Evolutionary conservation across 1,284 basidiomycete species (phyloP), one percentile per base, ranked within the genome.

Genomic region (Boletus mariae): DNA sequence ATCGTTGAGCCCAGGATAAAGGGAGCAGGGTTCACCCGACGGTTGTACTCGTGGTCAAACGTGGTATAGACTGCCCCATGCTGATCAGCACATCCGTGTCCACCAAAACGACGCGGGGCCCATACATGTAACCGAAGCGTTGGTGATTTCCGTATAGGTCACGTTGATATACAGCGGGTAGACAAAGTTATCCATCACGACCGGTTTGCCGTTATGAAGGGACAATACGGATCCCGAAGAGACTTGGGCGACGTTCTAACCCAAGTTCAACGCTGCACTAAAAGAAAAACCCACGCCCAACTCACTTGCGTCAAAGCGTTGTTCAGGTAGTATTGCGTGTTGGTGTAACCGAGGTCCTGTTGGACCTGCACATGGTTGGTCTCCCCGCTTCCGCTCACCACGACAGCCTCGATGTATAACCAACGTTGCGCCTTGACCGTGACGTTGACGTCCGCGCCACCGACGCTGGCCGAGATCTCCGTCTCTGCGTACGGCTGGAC

Each of bases 1-100:
- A 85, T 88, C 6, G 76, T 79, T 4, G 82, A 84, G 5, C 76
- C 75, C 1, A 80, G 65, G 47, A 80, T 76, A 59, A 86, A 80
- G 1, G 85, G 83, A 42, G 75, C 74, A 1, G 85, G 85, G 13
- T 78, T 64, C 35, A 84, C 69, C 13, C 73, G 71, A 17, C 86
- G 80, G 52, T 80, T 69, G 62, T 88, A 90, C 1, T 82, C 84
- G 62, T 89, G 87, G 60, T 90, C 85, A 57, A 90, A 78, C 8
- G 66, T 62, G 1, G 79, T 72, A 47, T 72, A 71, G 60, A 79
- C 84, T 87, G 51, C 0, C 42, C 23, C 32, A 4, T 8, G 17
- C 4, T 32, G 35, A 26, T 55, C 40, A 57, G 32, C 13, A 50
- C 44, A 46, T 13, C 48, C 20, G 11, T 44, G 35, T 54, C 31